phyloP scores from a whole-genome alignment of 495 filamentous ascomycete species.

The Xylaria nigripes region DNA sequence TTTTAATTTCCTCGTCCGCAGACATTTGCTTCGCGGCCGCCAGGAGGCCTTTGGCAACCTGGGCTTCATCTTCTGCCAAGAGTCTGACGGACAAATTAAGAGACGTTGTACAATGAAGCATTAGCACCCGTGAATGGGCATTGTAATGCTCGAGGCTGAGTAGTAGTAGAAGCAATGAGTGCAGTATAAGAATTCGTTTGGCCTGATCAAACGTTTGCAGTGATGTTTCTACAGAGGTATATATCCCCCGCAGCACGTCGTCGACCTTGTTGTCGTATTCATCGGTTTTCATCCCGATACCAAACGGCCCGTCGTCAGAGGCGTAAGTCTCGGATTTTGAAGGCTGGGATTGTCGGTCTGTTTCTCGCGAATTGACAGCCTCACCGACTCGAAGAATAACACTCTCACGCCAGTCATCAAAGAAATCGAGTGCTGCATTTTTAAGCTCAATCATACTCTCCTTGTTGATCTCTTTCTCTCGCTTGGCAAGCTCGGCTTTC shows the following conservation, averaged over 20 bases:
- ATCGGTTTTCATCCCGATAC: slow-evolving; percentile 13
- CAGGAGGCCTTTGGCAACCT: slow-evolving; percentile 66
- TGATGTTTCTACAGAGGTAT: slow-evolving; percentile 38
- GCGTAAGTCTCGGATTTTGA: slow-evolving; percentile 10
- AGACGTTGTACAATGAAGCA: slow-evolving; percentile 61
- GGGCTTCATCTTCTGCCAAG: slow-evolving; percentile 65
- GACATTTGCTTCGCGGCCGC: slow-evolving; percentile 65
- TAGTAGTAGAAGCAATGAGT: slow-evolving; percentile 62
- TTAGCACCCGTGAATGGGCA: slow-evolving; percentile 64
- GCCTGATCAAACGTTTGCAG: slow-evolving; percentile 34
- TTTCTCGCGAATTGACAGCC: slow-evolving; percentile 52
- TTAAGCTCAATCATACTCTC: slow-evolving; percentile 31
- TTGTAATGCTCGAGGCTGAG: slow-evolving; percentile 78
- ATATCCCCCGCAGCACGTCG: slow-evolving; percentile 45
- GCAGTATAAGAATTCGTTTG: slow-evolving; percentile 39
- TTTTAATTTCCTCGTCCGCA: slow-evolving; percentile 58
- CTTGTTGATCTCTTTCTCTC: slow-evolving; percentile 29
- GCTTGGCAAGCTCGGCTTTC: slow-evolving; percentile 17
- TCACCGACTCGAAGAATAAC: slow-evolving; percentile 57
- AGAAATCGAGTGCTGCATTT: slow-evolving; percentile 37
- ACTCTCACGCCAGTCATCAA: slow-evolving; percentile 56
- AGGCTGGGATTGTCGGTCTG: slow-evolving; percentile 19
- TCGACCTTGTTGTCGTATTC: slow-evolving; percentile 16
- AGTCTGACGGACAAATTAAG: slow-evolving; percentile 56
- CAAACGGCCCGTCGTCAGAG: background rate